A percentile compares a stretch with the other conserved stretches of the same genome.
These are phyloP conservation scores for Apiosordaria backusii DNA, from an alignment of 495 filamentous ascomycete genomes.

Conservation along the genomic window DNA sequence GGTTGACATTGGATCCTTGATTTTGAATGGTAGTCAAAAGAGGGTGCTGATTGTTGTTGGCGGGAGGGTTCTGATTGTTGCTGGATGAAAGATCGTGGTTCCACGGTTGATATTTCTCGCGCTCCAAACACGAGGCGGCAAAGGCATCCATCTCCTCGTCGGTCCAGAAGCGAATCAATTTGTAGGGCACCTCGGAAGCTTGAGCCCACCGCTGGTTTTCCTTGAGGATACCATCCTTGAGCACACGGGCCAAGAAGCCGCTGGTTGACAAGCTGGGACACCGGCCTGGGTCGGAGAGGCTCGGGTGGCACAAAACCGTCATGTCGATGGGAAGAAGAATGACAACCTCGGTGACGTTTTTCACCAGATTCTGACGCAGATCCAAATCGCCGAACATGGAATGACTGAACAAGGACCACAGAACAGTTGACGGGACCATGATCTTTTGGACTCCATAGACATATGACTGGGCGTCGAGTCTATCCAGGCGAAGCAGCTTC, in stretches of 20 bases:
- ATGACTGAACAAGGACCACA: background rate
- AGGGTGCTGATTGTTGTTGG: background rate
- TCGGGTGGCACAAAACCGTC: background rate
- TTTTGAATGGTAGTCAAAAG: background rate
- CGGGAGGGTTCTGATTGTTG: background rate
- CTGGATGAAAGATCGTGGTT: background rate
- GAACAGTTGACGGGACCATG: background rate
- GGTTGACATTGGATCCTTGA: too few relatives aligned
- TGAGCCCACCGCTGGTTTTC: conserved; percentile 2
- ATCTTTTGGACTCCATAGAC: background rate
- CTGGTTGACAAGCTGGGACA: background rate
- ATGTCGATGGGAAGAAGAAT: background rate
- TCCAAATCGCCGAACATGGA: background rate
- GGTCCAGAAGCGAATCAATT: background rate
- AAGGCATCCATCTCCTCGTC: conserved; percentile 5
- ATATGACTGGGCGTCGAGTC: background rate
- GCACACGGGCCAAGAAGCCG: background rate
- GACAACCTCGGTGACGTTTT: background rate
- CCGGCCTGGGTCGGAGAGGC: background rate
- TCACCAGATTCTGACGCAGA: background rate
- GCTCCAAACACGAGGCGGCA: background rate
- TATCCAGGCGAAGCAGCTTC: background rate
- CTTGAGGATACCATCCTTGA: background rate
- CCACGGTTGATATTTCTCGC: background rate
- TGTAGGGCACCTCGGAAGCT: background rate